Conservation (phyloP, 2,329 filamentous ascomycete species). For the Botrytis fabae region DNA sequence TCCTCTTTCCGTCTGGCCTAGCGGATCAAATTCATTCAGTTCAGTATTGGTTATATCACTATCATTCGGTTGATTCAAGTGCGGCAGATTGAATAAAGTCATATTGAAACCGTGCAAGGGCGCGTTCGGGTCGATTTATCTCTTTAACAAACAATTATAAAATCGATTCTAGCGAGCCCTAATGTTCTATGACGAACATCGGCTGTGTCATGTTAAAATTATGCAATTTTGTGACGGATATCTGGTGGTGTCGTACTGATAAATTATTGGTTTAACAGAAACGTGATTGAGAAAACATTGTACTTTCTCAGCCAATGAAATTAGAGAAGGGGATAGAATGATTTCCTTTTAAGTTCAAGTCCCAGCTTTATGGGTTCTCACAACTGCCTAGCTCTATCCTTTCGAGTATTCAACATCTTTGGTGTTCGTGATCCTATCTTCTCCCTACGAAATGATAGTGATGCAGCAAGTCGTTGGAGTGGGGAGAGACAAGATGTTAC, state of each 20-base stretch:
- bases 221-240: too few species aligned
- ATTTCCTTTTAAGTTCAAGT: background rate
- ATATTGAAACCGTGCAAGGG: background rate
- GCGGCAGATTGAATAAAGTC: background rate
- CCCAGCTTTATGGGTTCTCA: background rate
- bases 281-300: background rate
- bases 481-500: background rate
- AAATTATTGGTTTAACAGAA: too few species aligned
- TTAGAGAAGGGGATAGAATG: rapidly evolving
- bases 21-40: too few species aligned
- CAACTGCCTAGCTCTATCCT: background rate
- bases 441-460: background rate
- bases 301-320: background rate
- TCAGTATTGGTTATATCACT: background rate
- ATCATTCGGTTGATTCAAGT: background rate
- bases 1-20: background rate
- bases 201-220: too few species aligned
- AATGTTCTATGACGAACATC: too few species aligned
- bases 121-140: rapidly evolving
- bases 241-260: too few species aligned
- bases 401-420: background rate
- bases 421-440: background rate
- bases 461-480: background rate
- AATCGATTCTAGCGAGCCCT: too few species aligned
- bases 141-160: background rate